phyloP scores from a whole-genome alignment of 2,329 filamentous ascomycete genomes.

The Penicillium sp. region DNA sequence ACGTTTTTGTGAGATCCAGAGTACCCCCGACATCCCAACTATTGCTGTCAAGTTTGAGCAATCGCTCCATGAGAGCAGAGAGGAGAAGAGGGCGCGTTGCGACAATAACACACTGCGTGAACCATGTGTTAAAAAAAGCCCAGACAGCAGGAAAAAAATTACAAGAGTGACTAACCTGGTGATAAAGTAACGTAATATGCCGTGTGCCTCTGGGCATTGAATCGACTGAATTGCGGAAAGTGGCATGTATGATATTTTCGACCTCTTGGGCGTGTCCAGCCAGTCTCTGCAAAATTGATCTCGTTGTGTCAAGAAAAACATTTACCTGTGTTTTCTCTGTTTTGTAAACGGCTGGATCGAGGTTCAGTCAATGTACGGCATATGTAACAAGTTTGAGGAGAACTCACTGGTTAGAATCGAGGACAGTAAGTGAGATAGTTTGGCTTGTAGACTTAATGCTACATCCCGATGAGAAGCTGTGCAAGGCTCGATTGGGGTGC shows the following conservation, averaged over 20 bases:
- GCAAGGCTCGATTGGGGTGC: conserved; percentile 32
- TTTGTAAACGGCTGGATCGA: conserved; percentile 37
- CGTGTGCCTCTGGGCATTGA: conserved; percentile 41
- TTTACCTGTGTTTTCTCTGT: conserved; percentile 36
- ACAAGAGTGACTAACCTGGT: not conserved
- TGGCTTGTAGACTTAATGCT: conserved; percentile 38
- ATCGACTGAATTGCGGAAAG: conserved; percentile 38
- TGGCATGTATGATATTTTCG: conserved; percentile 37
- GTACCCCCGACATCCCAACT: conserved; percentile 37
- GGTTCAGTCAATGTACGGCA: not conserved
- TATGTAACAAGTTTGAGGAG: not conserved
- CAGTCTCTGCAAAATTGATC: conserved; percentile 39
- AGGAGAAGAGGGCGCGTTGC: conserved; percentile 16
- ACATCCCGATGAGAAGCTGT: conserved; percentile 30
- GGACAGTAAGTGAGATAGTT: conserved; percentile 38
- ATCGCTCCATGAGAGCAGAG: conserved; percentile 41
- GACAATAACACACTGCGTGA: not conserved
- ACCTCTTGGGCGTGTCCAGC: conserved; percentile 44
- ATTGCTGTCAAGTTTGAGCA: conserved; percentile 30
- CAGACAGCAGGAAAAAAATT: not conserved
- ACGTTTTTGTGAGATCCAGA: conserved; percentile 33
- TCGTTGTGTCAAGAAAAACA: conserved; percentile 40
- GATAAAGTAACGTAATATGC: conserved; percentile 37
- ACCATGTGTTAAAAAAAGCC: not conserved
- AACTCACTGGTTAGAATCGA: conserved; percentile 39